Evolutionary conservation across 768 basidiomycete genomes (phyloP).

Genomic region (Kwoniella heveanensis): DNA sequence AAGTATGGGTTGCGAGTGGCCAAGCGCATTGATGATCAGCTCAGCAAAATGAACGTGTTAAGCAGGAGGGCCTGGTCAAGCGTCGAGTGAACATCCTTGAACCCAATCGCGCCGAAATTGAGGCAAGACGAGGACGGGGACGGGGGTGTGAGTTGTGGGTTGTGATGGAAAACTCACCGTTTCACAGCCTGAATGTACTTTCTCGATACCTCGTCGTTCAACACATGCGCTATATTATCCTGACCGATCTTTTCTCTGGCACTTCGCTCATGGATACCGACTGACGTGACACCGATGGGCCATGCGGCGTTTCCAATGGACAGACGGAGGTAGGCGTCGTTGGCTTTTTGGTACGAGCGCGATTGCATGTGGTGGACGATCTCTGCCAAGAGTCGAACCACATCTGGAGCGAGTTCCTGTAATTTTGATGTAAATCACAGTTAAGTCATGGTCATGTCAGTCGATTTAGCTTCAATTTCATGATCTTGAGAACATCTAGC

Average conservation of each 20-base stretch:
- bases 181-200: constrained; percentile 99
- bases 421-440: too few species aligned
- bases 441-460: too few species aligned
- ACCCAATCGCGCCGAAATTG: too few species aligned
- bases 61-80: not conserved
- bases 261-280: constrained; percentile 97
- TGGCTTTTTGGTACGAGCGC: constrained; percentile 90
- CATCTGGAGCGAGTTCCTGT: constrained; percentile 75
- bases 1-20: constrained; percentile 70
- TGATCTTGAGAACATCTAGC: too few species aligned
- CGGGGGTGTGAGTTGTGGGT: too few species aligned
- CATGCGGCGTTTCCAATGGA: constrained; percentile 99
- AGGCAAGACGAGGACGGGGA: too few species aligned
- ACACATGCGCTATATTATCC: constrained; percentile 94
- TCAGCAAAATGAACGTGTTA: constrained; percentile 82
- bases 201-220: constrained; percentile 97
- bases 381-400: constrained; percentile 82
- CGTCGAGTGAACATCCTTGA: too few species aligned
- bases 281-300: constrained; percentile 99
- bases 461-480: not conserved
- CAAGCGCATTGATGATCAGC: too few species aligned
- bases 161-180: constrained; percentile 61
- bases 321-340: constrained; percentile 93
- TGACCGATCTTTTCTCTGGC: constrained; percentile 97
- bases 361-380: constrained; percentile 96